phyloP scores from a whole-genome alignment of 208 protist species.

The Trichomonas vaginalis region DNA sequence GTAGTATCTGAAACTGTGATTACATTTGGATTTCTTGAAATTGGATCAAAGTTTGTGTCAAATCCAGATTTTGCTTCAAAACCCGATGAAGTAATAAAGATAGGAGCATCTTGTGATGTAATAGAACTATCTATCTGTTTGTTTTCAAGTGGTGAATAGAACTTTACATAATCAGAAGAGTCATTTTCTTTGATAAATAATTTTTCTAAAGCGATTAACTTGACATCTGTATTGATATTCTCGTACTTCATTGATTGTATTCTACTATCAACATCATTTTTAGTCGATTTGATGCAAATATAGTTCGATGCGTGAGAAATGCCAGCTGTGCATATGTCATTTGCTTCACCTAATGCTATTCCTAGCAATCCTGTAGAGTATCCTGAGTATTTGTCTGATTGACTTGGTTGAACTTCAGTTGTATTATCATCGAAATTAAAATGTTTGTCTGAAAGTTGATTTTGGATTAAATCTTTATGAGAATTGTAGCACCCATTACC shows the following conservation, averaged over 20 bases:
- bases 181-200: no score
- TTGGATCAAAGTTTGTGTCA: neutral
- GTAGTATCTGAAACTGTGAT: neutral
- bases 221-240: neutral
- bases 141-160: neutral
- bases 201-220: neutral
- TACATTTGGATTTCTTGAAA: neutral
- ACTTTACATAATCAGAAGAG: neutral
- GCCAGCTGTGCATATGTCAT: neutral
- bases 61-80: neutral
- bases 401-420: neutral
- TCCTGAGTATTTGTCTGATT: neutral
- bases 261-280: neutral
- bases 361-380: neutral
- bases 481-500: neutral
- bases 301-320: neutral
- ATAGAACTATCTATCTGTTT: neutral
- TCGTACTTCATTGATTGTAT: neutral
- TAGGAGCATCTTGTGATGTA: neutral
- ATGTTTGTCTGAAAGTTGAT: neutral
- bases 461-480: neutral
- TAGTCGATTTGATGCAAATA: neutral
- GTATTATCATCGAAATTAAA: neutral
- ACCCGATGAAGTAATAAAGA: neutral
- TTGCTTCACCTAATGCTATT: neutral